These are phyloP conservation scores for Phytophthora pseudosyringae DNA, from an alignment of 352 stramenopile species.

Conservation along the genomic window DNA sequence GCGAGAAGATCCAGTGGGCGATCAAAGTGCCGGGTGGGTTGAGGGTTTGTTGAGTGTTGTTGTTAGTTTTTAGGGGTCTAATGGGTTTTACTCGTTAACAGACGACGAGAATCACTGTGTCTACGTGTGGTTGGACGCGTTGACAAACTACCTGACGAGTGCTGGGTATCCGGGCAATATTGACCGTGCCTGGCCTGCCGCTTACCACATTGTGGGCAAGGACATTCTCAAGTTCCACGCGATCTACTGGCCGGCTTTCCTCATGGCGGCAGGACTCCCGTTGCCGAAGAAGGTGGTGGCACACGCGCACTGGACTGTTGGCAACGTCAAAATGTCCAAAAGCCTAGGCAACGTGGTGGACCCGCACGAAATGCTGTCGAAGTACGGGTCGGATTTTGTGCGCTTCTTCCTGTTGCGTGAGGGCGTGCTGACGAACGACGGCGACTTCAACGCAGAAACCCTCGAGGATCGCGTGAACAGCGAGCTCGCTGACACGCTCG, in stretches of 20 bases:
- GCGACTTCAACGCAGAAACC: constrained; percentile 86
- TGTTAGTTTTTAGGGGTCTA: background rate
- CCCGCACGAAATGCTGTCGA: constrained; percentile 91
- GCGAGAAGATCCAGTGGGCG: constrained; percentile 96
- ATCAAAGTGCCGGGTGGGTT: constrained; percentile 91
- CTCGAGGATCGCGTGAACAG: constrained; percentile 97
- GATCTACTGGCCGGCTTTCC: constrained; percentile 98
- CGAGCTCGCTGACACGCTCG: constrained; percentile 92
- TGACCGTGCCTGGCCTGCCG: constrained; percentile 63
- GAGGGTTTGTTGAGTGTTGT: background rate
- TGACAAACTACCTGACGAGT: constrained; percentile 98
- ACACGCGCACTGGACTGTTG: constrained; percentile 98
- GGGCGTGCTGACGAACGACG: constrained; percentile 95
- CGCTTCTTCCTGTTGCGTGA: constrained; percentile 92
- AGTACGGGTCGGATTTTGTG: constrained; percentile 95
- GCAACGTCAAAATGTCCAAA: constrained; percentile 99
- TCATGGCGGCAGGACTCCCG: constrained; percentile 93
- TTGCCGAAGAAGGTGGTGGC: constrained; percentile 96
- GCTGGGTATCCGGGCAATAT: constrained; percentile 89
- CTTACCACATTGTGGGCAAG: constrained; percentile 97
- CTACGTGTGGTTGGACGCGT: constrained; percentile 99
- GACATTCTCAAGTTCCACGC: constrained; percentile 99
- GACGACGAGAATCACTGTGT: constrained; percentile 93
- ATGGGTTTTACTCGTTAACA: constrained; percentile 22
- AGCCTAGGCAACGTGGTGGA: constrained; percentile 98